Evolutionary conservation across 2,329 filamentous ascomycete species (phyloP), one percentile per base, ranked within the genome.

Genomic region (Ophiocordyceps robertsii): DNA sequence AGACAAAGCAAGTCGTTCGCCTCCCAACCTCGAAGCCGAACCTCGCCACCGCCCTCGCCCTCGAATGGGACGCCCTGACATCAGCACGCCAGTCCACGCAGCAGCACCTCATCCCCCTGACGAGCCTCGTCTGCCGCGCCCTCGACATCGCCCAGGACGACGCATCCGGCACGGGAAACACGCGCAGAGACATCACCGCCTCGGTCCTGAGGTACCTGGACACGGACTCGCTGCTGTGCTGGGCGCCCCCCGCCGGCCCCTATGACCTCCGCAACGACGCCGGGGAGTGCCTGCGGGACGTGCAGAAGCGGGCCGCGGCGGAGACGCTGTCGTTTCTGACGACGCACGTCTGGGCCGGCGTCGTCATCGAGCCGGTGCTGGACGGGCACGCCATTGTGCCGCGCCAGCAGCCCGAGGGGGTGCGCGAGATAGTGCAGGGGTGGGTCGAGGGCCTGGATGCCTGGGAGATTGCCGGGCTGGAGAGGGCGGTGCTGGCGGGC

Each of bases 191-290:
- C 35, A 79, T 95, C 38, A 66, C 82, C 14, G 69, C 67, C 16
- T 80, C 77, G 48, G 65, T 92, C 41, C 75, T 96, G 71, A 76
- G 83, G 38, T 96, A 96, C 61, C 73, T 98, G 24, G 80, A 88
- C 53, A 96, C 92, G 1, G 92, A 98, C 64, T 89, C 86, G 0
- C 66, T 96, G 31, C 76, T 98, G 2, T 96, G 90, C 73, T 95
- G 88, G 85, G 87, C 73, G 21, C 70, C 76, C 35, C 67, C 69
- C 2, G 67, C 71, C 1, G 63, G 68, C 31, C 63, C 77, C 35
- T 60, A 67, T 29, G 64, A 72, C 40, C 54, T 59, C 4, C 61
- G 59, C 37, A 69, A 70, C 43, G 69, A 67, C 5, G 61, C 62
- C 11, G 66, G 66, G 31, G 69, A 78, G 53, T 77, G 73, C 8